Base-by-base conservation (phyloP, 139 green algal species). In the Nannochloris sp. region DNA sequence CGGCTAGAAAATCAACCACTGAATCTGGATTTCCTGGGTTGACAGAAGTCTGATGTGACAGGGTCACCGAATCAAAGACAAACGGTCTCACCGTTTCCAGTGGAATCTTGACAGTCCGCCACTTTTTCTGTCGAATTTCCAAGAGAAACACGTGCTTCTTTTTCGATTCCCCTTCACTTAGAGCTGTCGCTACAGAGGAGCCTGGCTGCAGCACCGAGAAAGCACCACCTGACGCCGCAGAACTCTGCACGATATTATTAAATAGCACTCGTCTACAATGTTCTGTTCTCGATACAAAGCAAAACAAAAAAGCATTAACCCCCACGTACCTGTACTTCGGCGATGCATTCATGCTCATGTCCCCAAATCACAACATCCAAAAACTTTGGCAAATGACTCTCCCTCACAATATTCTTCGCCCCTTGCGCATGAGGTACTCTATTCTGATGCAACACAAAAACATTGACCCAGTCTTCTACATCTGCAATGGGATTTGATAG, bases 381-480 rank as follows among this genome's bases (percentile, higher is more conserved):
- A 69, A 94, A 97, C 11, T 43, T 18, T 7, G 89, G 72, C 58
- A 98, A 78, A 68, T 87, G 78, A 53, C 70, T 29, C 73, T 96
- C 91, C 29, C 72, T 68, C 48, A 98, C 79, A 48, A 31, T 79
- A 64, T 89, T 95, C 64, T 95, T 95, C 54, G 84, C 71, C n/a
- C 27, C 51, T 54, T 75, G 61, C 16, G 58, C 44, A 66, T 90
- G 86, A 31, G 77, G 57, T 62, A 89, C 78, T 19, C 88, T 74
- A 76, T 97, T 97, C 75, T 98, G 92, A 75, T 98, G 93, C 71
- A 98, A 74, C 37, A 94, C 80, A 56, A 98, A 93, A 15, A 97
- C 60, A 75, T 91, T 97, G 74, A 98, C 86, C 88, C 88, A 98
- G 18, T 88, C 81, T 5, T 68, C 62, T 44, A 49, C 18, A 19